Percentiles rank a stretch among this genome's conserved stretches.
Conservation (phyloP, 176 grass and related monocot genomes). For the Oryza punctata region DNA sequence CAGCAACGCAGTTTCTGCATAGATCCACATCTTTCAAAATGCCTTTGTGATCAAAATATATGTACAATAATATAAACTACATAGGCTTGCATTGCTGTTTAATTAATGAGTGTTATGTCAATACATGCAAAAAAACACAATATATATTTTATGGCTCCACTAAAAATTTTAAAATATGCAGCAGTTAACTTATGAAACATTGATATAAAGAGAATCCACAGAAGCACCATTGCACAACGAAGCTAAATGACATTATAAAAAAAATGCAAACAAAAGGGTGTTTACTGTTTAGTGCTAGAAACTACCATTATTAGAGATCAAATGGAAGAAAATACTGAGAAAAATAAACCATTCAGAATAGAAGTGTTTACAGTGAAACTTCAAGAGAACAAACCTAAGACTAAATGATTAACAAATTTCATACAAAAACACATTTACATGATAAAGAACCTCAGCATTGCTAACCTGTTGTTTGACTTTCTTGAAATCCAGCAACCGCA, state of each 20-base stretch:
- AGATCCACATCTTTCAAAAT: constrained; percentile 31
- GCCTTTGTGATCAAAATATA: not conserved
- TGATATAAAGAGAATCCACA: not conserved
- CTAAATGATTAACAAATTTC: constrained; percentile 9
- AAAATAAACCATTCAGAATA: not conserved
- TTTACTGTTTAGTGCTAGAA: not conserved
- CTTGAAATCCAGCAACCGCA: constrained; percentile 89
- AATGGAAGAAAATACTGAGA: not conserved
- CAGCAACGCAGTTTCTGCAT: constrained; percentile 39
- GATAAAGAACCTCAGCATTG: not conserved
- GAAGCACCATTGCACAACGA: not conserved
- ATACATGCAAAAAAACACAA: not conserved
- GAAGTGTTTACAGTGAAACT: not conserved
- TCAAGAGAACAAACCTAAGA: constrained; percentile 16
- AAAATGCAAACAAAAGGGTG: not conserved
- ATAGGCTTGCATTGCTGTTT: not conserved
- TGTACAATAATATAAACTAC: not conserved
- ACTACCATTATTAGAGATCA: not conserved
- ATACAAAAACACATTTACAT: not conserved
- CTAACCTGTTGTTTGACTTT: constrained; percentile 98
- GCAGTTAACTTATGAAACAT: not conserved
- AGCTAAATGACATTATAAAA: not conserved
- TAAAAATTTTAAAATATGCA: not conserved
- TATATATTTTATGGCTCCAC: not conserved
- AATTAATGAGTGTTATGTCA: not conserved